Percentiles rank a stretch among this genome's conserved stretches.
Conservation (phyloP, 257 asterid species). For the Fraxinus anomala region DNA sequence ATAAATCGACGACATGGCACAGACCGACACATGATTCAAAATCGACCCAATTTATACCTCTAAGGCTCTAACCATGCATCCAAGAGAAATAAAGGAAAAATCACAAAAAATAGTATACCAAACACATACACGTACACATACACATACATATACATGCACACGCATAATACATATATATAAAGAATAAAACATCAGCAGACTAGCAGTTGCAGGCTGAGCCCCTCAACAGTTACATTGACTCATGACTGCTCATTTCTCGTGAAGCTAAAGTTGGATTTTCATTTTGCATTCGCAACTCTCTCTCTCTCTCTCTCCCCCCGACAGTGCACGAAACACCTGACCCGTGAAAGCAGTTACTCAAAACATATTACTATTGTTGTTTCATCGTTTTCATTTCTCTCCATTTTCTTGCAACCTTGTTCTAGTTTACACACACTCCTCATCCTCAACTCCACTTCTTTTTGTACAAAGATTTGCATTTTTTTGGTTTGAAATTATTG, state of each 20-base stretch:
- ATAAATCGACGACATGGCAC: too few species aligned
- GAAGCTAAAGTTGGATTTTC: slow-evolving; percentile 29
- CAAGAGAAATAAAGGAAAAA: too few species aligned
- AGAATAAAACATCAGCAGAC: background rate
- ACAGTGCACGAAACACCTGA: slow-evolving; percentile 66
- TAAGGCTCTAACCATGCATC: too few species aligned
- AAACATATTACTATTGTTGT: slow-evolving; percentile 40
- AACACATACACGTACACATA: too few species aligned
- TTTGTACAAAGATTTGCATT: slow-evolving; percentile 18
- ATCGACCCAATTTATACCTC: too few species aligned
- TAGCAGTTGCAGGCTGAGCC: slow-evolving; percentile 21
- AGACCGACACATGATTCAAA: too few species aligned
- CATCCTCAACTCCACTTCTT: slow-evolving; percentile 11
- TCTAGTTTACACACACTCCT: slow-evolving; percentile 18
- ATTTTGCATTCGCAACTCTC: slow-evolving; percentile 8
- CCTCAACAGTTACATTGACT: slow-evolving; percentile 39
- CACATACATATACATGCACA: too few species aligned
- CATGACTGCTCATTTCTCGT: slow-evolving; percentile 65
- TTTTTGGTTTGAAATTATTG: slow-evolving; percentile 15
- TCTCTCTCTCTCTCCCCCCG: slow-evolving; percentile 23
- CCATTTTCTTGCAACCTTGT: slow-evolving; percentile 25
- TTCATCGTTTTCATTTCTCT: slow-evolving; percentile 23
- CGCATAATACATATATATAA: too few species aligned
- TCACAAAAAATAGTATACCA: too few species aligned
- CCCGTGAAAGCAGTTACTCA: slow-evolving; percentile 55